A percentile compares a stretch with the other conserved stretches of the same genome.
Evolutionary conservation across 2,329 filamentous ascomycete genomes (phyloP).

Genomic region (Hymenoscyphus repandus): DNA sequence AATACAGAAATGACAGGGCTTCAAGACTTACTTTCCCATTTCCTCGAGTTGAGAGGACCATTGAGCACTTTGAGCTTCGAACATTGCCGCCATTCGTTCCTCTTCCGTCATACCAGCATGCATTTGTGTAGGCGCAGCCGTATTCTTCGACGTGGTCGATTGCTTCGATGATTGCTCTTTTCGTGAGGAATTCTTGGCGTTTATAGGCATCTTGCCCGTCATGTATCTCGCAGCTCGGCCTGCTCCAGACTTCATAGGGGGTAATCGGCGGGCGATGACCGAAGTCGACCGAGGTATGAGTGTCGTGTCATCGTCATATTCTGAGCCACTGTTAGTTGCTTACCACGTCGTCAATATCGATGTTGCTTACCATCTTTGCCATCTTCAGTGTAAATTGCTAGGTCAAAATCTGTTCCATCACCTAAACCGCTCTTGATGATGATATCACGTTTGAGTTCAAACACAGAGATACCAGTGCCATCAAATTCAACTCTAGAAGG

Average conservation of each 20-base stretch:
- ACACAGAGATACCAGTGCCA: slow-evolving; percentile 95
- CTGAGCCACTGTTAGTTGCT: slow-evolving; percentile 44
- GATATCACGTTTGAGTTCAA: slow-evolving; percentile 98
- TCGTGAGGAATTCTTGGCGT: slow-evolving; percentile 73
- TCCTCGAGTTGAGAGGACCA: slow-evolving; percentile 93
- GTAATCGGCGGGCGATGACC: slow-evolving; percentile 81
- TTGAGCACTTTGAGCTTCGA: slow-evolving; percentile 81
- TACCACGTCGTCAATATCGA: background rate
- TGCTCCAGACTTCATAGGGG: slow-evolving; percentile 77
- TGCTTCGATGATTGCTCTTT: slow-evolving; percentile 58
- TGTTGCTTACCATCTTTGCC: slow-evolving; percentile 72
- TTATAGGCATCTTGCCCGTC: slow-evolving; percentile 88
- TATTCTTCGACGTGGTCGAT: slow-evolving; percentile 46
- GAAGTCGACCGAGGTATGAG: slow-evolving; percentile 94
- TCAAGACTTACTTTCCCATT: slow-evolving; percentile 66
- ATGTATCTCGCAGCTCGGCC: slow-evolving; percentile 93
- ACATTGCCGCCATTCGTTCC: slow-evolving; percentile 88
- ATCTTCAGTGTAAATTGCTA: slow-evolving; percentile 90
- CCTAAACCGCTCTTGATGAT: slow-evolving; percentile 90
- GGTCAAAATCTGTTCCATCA: slow-evolving; percentile 93
- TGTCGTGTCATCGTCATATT: slow-evolving; percentile 97
- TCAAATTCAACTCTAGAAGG: slow-evolving; percentile 93
- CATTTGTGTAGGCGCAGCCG: slow-evolving; percentile 54
- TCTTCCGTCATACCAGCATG: slow-evolving; percentile 84
- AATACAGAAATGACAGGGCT: slow-evolving; percentile 31